These are phyloP conservation scores for Eucalyptus viminalis DNA, from an alignment of 345 rosid genomes.

Conservation along the genomic window DNA sequence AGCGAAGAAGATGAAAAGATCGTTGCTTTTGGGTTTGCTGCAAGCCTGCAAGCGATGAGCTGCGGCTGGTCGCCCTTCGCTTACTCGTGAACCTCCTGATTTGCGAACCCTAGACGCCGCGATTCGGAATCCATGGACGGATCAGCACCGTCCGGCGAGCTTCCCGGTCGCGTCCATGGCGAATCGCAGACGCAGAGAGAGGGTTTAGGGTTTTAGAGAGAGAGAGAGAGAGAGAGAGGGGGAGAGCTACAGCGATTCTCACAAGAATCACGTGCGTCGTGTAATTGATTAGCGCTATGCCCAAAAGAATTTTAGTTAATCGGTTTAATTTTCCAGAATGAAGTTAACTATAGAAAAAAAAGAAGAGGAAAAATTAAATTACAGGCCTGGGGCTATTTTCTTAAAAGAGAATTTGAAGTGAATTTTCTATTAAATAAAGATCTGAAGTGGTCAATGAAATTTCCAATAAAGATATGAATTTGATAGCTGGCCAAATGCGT, in stretches of 20 bases:
- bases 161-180: not conserved
- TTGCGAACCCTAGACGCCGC: not conserved
- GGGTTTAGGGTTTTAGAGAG: not conserved
- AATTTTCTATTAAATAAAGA: too few species aligned
- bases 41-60: not conserved
- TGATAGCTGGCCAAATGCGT: accelerated
- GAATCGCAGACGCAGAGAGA: not conserved
- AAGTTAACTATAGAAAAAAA: not conserved
- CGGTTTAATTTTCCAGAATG: not conserved
- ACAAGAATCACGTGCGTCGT: not conserved
- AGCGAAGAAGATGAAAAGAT: not conserved
- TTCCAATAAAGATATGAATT: accelerated
- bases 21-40: not conserved
- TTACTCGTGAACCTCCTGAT: not conserved
- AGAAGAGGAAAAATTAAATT: too few species aligned
- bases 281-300: not conserved
- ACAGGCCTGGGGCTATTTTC: too few species aligned
- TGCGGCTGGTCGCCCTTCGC: not conserved
- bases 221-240: not conserved
- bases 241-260: not conserved
- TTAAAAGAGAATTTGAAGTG: accelerated
- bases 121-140: not conserved
- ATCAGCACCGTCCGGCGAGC: not conserved
- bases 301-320: not conserved
- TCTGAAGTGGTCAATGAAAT: accelerated